A percentile compares a stretch with the other conserved stretches of the same genome.
These are phyloP conservation scores for Aspergillus fructus DNA, from an alignment of 2,329 filamentous ascomycete species.

Conservation along the genomic window DNA sequence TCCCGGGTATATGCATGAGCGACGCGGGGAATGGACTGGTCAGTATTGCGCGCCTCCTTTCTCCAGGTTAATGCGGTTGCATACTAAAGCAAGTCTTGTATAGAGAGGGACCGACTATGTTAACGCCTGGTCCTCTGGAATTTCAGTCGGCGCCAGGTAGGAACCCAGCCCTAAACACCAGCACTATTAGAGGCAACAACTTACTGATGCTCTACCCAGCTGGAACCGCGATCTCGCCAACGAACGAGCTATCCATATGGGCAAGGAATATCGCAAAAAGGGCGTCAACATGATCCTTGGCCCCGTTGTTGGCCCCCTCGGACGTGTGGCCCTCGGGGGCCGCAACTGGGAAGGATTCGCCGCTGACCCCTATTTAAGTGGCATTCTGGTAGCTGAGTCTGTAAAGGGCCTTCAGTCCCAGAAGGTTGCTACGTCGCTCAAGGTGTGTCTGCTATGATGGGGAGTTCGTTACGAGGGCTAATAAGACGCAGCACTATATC, in stretches of 20 bases:
- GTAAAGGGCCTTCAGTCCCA: slow-evolving; percentile 41
- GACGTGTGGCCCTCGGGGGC: slow-evolving; percentile 21
- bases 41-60: too few species aligned
- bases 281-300: slow-evolving; percentile 41
- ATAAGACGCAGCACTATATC: slow-evolving; percentile 53
- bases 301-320: slow-evolving; percentile 43
- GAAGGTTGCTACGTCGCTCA: slow-evolving; percentile 41
- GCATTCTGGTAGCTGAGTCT: slow-evolving; percentile 36
- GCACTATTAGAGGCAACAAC: too few species aligned
- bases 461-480: background rate
- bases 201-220: background rate
- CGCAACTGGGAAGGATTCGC: slow-evolving; percentile 33
- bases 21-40: slow-evolving; percentile 13
- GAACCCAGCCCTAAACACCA: too few species aligned
- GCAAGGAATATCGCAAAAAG: slow-evolving; percentile 57
- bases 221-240: slow-evolving; percentile 59
- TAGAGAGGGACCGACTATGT: slow-evolving; percentile 37
- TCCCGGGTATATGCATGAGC: slow-evolving; percentile 13
- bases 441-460: slow-evolving; percentile 24
- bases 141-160: slow-evolving; percentile 40
- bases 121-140: slow-evolving; percentile 42
- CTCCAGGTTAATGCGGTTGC: too few species aligned
- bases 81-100: too few species aligned
- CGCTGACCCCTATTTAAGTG: slow-evolving; percentile 43
- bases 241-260: slow-evolving; percentile 54